Base-by-base conservation (phyloP, 2,329 filamentous ascomycete species). In the Ceratocystis lukuohia region DNA sequence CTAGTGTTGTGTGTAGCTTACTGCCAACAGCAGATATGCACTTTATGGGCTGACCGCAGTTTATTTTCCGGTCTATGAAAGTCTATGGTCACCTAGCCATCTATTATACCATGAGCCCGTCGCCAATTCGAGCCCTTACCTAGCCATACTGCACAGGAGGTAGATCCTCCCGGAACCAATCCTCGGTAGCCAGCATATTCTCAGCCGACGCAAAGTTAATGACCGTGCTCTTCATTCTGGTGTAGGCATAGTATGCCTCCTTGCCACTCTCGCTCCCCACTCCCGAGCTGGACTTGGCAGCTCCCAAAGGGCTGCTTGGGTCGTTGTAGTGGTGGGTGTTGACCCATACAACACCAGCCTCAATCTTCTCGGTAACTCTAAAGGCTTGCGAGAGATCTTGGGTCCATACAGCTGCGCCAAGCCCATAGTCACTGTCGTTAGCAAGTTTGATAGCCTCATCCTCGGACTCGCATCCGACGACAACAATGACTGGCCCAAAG, bases 241-340 rank as follows among this genome's bases (percentile, higher is more conserved):
- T 84, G 70, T 85, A 85, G 0, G 80, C 79, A 63, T 81, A 77
- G 70, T 82, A 86, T 0, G 84, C 83, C 71, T 87, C 87, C 0
- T 85, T 70, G 0, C 87, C 87, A 71, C 90, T 89, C 76, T 91
- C 88, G 68, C 86, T 89, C 1, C 87, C 87, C 0, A 89, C 80
- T 1, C 87, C 87, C 69, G 83, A 86, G 1, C 81, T 79, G 44
- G 77, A 77, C 70, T 84, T 84, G 33, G 82, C 77, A 1, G 86
- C 84, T 33, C 87, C 87, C 86, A 86, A 87, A 0, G 87, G 84
- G 67, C 85, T 86, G 70, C 85, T 85, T 0, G 87, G 86, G 70
- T 89, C 87, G 70, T 89, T 89, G 44, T 86, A 79, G 72, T 89
- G 86, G 73, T 89, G 86, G 74, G 67, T 82, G 76, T 72, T 87